These are phyloP conservation scores for Tremellales sp. DNA, from an alignment of 1,284 basidiomycete genomes.

Conservation along the genomic window DNA sequence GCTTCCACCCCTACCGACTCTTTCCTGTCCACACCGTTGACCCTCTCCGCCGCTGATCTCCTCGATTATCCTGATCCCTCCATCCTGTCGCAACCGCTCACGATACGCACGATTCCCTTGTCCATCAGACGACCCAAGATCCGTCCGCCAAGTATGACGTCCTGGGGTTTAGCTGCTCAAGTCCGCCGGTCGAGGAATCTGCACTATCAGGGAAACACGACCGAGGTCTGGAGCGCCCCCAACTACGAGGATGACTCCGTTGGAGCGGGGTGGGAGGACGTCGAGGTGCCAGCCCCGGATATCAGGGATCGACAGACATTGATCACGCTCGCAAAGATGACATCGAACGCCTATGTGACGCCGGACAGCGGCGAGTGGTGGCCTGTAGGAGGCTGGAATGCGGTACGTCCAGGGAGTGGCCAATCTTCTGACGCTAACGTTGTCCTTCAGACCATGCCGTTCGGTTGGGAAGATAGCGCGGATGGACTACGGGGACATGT, in stretches of 20 bases:
- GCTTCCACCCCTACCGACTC: slow-evolving; percentile 10
- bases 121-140: slow-evolving; percentile 34
- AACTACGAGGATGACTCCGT: slow-evolving; percentile 22
- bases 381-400: slow-evolving; percentile 63
- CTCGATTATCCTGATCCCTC: slow-evolving; percentile 11
- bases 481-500: slow-evolving; percentile 91
- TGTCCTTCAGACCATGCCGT: slow-evolving; percentile 76
- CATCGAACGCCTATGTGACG: slow-evolving; percentile 78
- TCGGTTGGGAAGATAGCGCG: slow-evolving; percentile 85
- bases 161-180: slow-evolving; percentile 33
- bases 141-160: slow-evolving; percentile 37
- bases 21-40: slow-evolving; percentile 12
- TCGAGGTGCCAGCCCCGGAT: slow-evolving; percentile 55
- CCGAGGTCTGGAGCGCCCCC: slow-evolving; percentile 26
- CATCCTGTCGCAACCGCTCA: slow-evolving; percentile 12
- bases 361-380: slow-evolving; percentile 70
- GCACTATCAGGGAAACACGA: slow-evolving; percentile 1
- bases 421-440: slow-evolving; percentile 37
- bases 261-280: slow-evolving; percentile 51
- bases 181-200: slow-evolving; percentile 8
- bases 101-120: slow-evolving; percentile 30
- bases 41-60: slow-evolving; percentile 4
- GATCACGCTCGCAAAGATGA: slow-evolving; percentile 85
- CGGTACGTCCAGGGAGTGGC: too few species aligned
- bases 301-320: slow-evolving; percentile 72